Conservation (phyloP, 371 early-diverging fungal genomes). For the Gilbertella persicaria region DNA sequence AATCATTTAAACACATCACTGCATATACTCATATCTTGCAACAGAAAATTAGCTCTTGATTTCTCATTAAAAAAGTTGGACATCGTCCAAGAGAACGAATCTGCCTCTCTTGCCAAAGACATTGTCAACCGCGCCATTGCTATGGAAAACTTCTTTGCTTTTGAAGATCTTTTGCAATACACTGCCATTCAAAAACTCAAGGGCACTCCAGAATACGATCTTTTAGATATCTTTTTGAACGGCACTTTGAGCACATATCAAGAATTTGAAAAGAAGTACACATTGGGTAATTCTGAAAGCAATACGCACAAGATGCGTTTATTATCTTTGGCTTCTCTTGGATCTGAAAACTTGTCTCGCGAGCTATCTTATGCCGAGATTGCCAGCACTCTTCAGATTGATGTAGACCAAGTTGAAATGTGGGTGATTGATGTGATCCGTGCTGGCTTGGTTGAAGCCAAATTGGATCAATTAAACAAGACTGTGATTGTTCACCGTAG, state of each 20-base stretch:
- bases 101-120: slow-evolving; percentile 39
- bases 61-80: slow-evolving; percentile 68
- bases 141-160: slow-evolving; percentile 75
- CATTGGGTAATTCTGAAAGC: slow-evolving; percentile 58
- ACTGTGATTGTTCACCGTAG: slow-evolving; percentile 77
- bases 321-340: slow-evolving; percentile 81
- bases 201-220: slow-evolving; percentile 57
- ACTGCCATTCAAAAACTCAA: slow-evolving; percentile 73
- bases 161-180: slow-evolving; percentile 78
- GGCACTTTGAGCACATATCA: slow-evolving; percentile 72
- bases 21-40: not conserved
- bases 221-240: slow-evolving; percentile 78
- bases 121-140: slow-evolving; percentile 73
- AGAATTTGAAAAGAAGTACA: slow-evolving; percentile 55
- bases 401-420: slow-evolving; percentile 85
- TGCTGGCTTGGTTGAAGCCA: slow-evolving; percentile 91
- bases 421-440: slow-evolving; percentile 94
- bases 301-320: slow-evolving; percentile 82
- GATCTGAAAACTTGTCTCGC: slow-evolving; percentile 69
- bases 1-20: no score
- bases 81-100: slow-evolving; percentile 49
- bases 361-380: slow-evolving; percentile 76
- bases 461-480: slow-evolving; percentile 88
- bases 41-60: slow-evolving; percentile 61
- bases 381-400: slow-evolving; percentile 73